Evolutionary conservation across 2,329 filamentous ascomycete genomes (phyloP).

Genomic region (Claviceps spartinae): DNA sequence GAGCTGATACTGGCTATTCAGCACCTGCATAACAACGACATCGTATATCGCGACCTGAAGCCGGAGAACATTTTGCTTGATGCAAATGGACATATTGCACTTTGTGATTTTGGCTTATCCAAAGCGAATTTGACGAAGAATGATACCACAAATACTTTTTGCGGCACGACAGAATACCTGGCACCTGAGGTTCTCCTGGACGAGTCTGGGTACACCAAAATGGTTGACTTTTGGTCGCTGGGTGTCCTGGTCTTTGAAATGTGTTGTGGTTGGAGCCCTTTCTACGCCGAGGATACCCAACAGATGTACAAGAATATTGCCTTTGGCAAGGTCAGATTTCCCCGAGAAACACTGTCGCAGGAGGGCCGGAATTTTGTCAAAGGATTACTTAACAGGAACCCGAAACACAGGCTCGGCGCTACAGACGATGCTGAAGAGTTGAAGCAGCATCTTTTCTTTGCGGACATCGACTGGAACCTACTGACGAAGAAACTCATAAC

Average conservation of each 20-base stretch:
- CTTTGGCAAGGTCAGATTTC: conserved; percentile 95
- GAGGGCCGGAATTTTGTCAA: conserved; percentile 98
- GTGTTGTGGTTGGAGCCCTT: conserved; percentile 98
- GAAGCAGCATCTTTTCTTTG: conserved; percentile 89
- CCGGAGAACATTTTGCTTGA: conserved; percentile 95
- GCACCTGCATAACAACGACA: conserved; percentile 91
- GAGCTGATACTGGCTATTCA: conserved; percentile 91
- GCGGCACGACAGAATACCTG: conserved; percentile 93
- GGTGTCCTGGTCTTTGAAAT: conserved; percentile 97
- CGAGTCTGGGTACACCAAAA: conserved; percentile 96
- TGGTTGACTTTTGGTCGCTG: conserved; percentile 99
- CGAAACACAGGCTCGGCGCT: conserved; percentile 85
- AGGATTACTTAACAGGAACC: conserved; percentile 90
- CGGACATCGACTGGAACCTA: conserved; percentile 83
- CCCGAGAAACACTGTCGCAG: conserved; percentile 81
- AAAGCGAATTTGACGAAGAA: conserved; percentile 97
- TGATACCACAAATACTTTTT: conserved; percentile 97
- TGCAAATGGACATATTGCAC: conserved; percentile 91
- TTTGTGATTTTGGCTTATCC: conserved; percentile 94
- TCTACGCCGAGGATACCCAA: conserved; percentile 97
- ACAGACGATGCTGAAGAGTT: conserved; percentile 85
- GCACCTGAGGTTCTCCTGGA: conserved; percentile 91
- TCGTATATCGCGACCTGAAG: conserved; percentile 94
- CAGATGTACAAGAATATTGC: conserved; percentile 99
- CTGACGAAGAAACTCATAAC: conserved; percentile 83